Evolutionary conservation across 345 rosid species (phyloP).

Genomic region (Linum lewisii): DNA sequence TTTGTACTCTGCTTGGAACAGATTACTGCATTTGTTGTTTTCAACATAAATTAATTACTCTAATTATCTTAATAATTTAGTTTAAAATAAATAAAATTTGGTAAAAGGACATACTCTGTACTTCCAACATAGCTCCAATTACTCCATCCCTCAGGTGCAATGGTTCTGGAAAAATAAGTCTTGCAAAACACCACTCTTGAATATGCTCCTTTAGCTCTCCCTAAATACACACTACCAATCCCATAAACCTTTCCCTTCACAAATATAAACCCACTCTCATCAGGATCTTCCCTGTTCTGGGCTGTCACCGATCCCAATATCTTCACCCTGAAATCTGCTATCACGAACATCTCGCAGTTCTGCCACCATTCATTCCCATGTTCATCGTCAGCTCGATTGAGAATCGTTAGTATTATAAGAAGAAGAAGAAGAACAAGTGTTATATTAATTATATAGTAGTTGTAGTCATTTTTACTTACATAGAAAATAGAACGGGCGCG

Average conservation of each 20-base stretch:
- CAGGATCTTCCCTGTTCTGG: constrained; percentile 44
- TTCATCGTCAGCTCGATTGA: no score
- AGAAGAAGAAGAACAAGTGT: no score
- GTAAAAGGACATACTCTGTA: constrained; percentile 43
- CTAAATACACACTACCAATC: constrained; percentile 42
- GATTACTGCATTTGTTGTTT: constrained; percentile 23
- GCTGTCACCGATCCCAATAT: constrained; percentile 80
- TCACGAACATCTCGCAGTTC: constrained; percentile 73
- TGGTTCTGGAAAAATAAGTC: constrained; percentile 59
- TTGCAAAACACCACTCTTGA: constrained; percentile 59
- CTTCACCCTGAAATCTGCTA: constrained; percentile 58
- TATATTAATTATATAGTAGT: no score
- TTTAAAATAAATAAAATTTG: constrained; percentile 1
- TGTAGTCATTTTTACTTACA: constrained; percentile 21
- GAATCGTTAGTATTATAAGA: no score
- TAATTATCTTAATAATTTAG: no score
- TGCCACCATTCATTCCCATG: no score
- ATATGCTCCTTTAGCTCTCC: constrained; percentile 72
- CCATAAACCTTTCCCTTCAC: constrained; percentile 65
- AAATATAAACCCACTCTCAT: constrained; percentile 68
- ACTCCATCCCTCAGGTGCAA: constrained; percentile 70
- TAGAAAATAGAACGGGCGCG: constrained; percentile 65
- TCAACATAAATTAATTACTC: not conserved
- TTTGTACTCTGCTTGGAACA: constrained; percentile 61
- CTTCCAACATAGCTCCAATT: constrained; percentile 65